Percentiles rank a stretch among this genome's conserved stretches.
These are phyloP conservation scores for Apophysomyces variabilis DNA, from an alignment of 371 early-diverging fungal genomes.

Conservation along the genomic window DNA sequence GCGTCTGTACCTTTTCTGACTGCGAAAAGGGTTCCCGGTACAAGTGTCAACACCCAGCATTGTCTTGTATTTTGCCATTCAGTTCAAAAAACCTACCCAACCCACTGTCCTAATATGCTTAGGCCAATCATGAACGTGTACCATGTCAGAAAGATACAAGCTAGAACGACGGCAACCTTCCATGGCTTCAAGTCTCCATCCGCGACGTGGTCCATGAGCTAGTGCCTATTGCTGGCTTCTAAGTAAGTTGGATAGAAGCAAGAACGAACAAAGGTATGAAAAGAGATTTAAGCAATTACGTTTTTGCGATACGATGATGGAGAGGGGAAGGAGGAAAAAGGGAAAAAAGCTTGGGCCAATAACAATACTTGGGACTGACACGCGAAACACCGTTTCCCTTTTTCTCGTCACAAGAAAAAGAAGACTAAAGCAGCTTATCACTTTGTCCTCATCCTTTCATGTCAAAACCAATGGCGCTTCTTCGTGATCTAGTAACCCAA, in stretches of 20 bases:
- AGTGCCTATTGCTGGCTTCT: not conserved
- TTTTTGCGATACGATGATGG: not conserved
- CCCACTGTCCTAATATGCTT: conserved; percentile 49
- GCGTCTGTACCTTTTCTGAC: conserved; percentile 55
- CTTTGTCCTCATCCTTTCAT: too few relatives aligned
- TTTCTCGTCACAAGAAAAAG: too few relatives aligned
- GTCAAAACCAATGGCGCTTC: not conserved
- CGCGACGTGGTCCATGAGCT: conserved; percentile 7
- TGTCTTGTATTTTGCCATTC: not conserved
- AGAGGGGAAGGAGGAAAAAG: not conserved
- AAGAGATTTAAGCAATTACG: conserved; percentile 6
- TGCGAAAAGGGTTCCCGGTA: conserved; percentile 16
- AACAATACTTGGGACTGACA: too few relatives aligned
- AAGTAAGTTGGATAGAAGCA: not conserved
- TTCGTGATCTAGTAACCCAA: not conserved
- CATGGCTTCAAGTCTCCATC: conserved; percentile 10
- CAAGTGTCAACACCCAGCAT: too few relatives aligned
- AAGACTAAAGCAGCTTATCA: too few relatives aligned
- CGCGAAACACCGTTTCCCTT: too few relatives aligned
- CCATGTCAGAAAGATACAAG: conserved; percentile 33
- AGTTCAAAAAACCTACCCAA: conserved; percentile 32
- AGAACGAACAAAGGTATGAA: conserved; percentile 1
- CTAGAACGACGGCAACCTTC: conserved; percentile 15
- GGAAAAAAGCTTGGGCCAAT: too few relatives aligned
- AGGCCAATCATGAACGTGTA: conserved; percentile 46